Percentiles rank a stretch among this genome's conserved stretches.
Conservation (phyloP, 2,329 filamentous ascomycete species). For the Pseudogymnoascus sp. region DNA sequence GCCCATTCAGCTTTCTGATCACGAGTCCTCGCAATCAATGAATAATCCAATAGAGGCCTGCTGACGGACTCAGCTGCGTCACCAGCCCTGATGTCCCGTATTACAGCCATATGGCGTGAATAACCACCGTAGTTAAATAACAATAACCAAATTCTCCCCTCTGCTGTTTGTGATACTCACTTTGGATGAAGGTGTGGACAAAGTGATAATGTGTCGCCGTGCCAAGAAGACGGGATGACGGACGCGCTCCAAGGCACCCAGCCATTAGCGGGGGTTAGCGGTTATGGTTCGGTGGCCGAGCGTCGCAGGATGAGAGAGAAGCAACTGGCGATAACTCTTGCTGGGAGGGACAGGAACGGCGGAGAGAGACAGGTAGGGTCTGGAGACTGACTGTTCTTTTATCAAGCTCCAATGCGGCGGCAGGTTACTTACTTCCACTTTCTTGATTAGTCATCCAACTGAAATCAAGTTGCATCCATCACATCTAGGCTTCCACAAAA, state of each 20-base stretch:
- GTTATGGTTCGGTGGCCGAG: no score
- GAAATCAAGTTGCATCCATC: not conserved
- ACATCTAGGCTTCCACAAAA: not conserved
- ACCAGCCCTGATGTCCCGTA: not conserved
- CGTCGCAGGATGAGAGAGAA: no score
- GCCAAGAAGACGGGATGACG: no score
- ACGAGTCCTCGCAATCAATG: not conserved
- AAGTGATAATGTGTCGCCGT: not conserved
- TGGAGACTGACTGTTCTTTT: no score
- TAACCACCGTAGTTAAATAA: not conserved
- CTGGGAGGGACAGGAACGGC: no score
- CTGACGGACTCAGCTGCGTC: not conserved
- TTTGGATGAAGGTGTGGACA: not conserved
- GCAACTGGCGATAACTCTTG: no score
- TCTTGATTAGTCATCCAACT: not conserved
- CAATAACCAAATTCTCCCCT: not conserved
- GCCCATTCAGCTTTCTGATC: not conserved
- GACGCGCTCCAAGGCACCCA: no score
- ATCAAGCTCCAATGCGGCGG: no score
- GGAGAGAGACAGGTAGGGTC: no score
- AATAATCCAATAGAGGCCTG: not conserved
- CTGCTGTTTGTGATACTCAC: not conserved
- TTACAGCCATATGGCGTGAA: not conserved
- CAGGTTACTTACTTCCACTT: no score
- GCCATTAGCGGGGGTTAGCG: no score